These are phyloP conservation scores for Pachyrhizus erosus DNA, from an alignment of 306 rosid genomes.

Conservation along the genomic window DNA sequence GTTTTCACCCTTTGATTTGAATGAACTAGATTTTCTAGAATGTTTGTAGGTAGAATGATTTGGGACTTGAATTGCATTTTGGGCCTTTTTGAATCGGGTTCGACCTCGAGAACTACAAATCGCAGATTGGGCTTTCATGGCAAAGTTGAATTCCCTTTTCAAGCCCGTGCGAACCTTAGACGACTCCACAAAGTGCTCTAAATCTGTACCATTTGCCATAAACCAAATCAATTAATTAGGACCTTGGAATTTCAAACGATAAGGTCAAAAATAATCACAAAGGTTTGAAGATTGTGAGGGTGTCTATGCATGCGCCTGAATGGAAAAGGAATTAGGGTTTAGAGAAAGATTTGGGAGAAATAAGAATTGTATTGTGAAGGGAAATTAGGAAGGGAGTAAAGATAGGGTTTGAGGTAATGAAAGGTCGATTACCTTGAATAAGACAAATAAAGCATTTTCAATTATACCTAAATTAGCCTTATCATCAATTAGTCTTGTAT, in stretches of 20 bases:
- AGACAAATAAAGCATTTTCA: background rate
- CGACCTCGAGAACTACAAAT: slow-evolving; percentile 59
- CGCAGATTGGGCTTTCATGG: slow-evolving; percentile 68
- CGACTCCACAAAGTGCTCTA: slow-evolving; percentile 47
- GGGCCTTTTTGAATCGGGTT: slow-evolving; percentile 54
- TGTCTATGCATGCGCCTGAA: background rate
- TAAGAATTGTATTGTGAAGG: too few species aligned
- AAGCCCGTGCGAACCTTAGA: slow-evolving; percentile 55
- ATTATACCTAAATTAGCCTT: background rate
- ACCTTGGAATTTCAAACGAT: background rate
- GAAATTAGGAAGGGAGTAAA: too few species aligned
- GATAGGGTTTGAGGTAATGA: too few species aligned
- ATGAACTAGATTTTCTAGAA: slow-evolving; percentile 37
- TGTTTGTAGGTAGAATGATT: slow-evolving; percentile 36
- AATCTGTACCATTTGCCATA: slow-evolving; percentile 70
- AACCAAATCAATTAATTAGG: background rate
- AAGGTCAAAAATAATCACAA: background rate
- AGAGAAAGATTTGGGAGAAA: background rate
- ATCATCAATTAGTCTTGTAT: background rate
- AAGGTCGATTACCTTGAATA: background rate
- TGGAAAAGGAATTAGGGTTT: slow-evolving; percentile 26
- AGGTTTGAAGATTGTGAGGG: background rate
- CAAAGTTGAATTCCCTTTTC: slow-evolving; percentile 74
- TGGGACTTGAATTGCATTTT: slow-evolving; percentile 22
- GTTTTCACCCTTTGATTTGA: background rate